A percentile compares a stretch with the other conserved stretches of the same genome.
These are phyloP conservation scores for Coemansia sp. DNA, from an alignment of 192 early-diverging fungal species.

Conservation along the genomic window DNA sequence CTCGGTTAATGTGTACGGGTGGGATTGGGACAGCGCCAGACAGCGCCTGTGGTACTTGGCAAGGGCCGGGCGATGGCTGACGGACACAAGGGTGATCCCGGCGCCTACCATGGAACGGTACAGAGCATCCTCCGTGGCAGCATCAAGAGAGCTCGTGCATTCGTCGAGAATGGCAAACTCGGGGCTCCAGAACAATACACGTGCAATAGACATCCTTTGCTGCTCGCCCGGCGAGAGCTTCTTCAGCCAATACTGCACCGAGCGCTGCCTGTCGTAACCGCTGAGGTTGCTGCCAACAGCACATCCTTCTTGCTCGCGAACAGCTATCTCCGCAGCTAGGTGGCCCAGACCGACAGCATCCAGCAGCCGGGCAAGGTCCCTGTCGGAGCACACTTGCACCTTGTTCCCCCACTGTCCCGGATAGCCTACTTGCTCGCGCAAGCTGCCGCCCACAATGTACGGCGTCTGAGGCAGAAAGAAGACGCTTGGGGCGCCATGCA, in stretches of 20 bases:
- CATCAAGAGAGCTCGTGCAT: conserved; percentile 67
- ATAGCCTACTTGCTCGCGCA: conserved; percentile 67
- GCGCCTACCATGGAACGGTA: conserved; percentile 62
- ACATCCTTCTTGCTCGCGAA: neutral
- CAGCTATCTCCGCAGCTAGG: conserved; percentile 14
- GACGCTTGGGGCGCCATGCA: conserved; percentile 32
- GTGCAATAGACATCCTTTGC: conserved; percentile 68
- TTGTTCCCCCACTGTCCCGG: conserved; percentile 44
- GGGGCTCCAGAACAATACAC: conserved; percentile 71
- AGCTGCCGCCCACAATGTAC: conserved; percentile 63
- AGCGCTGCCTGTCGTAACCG: conserved; percentile 30
- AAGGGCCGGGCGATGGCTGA: conserved; percentile 73
- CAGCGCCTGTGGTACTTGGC: conserved; percentile 52
- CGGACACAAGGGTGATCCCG: conserved; percentile 85
- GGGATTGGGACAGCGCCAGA: conserved; percentile 47
- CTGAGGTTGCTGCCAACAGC: neutral
- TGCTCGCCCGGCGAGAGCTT: conserved; percentile 77
- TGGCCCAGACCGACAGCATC: conserved; percentile 28
- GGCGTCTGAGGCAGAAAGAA: conserved; percentile 71
- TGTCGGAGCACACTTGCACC: conserved; percentile 27
- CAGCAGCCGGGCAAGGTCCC: conserved; percentile 20
- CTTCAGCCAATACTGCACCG: conserved; percentile 59
- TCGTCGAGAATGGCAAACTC: conserved; percentile 76
- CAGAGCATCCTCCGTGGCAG: conserved; percentile 50
- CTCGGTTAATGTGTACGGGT: conserved; percentile 22